Conservation (phyloP, 345 rosid species). For the Aurinia saxatilis region DNA sequence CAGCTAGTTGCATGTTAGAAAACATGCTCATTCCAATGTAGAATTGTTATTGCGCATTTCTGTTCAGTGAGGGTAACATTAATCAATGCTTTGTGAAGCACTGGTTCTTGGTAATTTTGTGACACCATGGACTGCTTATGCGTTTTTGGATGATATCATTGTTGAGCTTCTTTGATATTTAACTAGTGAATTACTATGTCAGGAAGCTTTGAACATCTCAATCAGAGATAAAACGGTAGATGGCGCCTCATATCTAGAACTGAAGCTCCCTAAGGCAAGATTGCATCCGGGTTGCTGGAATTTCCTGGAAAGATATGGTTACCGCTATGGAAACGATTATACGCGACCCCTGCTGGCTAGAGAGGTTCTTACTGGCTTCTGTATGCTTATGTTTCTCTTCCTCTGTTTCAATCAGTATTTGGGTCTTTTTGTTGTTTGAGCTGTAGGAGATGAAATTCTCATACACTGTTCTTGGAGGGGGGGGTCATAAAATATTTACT, state of each 20-base stretch:
- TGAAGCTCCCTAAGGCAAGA: conserved; percentile 56
- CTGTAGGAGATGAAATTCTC: too few relatives aligned
- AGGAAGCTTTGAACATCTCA: conserved; percentile 70
- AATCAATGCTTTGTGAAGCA: conserved; percentile 2
- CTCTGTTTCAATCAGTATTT: not conserved
- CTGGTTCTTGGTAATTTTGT: not conserved
- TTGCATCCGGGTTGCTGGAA: conserved; percentile 49
- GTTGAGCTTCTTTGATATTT: conserved; percentile 3
- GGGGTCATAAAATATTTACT: not conserved
- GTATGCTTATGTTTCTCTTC: conserved; percentile 8
- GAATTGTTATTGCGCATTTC: not conserved
- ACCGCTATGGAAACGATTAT: conserved; percentile 54
- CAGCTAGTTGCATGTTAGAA: conserved; percentile 9
- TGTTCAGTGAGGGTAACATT: not conserved
- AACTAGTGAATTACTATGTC: conserved; percentile 10
- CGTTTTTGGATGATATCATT: conserved; percentile 1
- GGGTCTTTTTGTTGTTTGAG: too few relatives aligned
- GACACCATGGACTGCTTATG: conserved; percentile 1
- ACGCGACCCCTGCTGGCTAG: conserved; percentile 68
- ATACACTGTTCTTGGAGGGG: too few relatives aligned
- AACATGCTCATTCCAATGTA: not conserved
- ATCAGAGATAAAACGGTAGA: conserved; percentile 47
- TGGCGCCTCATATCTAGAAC: conserved; percentile 56
- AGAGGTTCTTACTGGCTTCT: conserved; percentile 57
- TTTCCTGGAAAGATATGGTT: conserved; percentile 86